Base-by-base conservation (phyloP, 2,329 filamentous ascomycete genomes). In the Ophiocordyceps camponoti-saundersi region DNA sequence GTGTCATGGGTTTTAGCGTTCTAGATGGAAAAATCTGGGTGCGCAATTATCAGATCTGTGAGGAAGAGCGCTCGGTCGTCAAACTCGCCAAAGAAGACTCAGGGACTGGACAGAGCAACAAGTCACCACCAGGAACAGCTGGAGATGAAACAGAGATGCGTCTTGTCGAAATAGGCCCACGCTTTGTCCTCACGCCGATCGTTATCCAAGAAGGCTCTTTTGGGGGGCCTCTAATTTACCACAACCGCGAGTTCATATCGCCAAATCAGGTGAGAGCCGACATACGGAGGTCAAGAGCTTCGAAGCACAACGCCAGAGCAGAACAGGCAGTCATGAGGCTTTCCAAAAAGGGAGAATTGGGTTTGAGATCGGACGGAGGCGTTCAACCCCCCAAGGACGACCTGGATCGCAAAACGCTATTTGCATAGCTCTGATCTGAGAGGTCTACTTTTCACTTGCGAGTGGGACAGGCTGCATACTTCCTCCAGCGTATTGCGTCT, bases 1-100 rank as follows among this genome's bases (percentile, higher is more conserved):
- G 92, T 56, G 85, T 98, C 52, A 89, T 96, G 75, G 82, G 81
- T 48, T 93, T 98, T 62, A 93, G 84, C 49, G 70, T 93, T 30
- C 85, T 85, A 3, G 90, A 95, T 59, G 87, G 85, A 58, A 95
- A 94, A 69, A 85, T 98, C 57, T 98, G 90, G 89, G 80, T 95
- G 49, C 79, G 92, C 46, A 87, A 90, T 59, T 98, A 95, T 66
- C 88, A 98, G 65, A 84, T 96, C 61, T 81, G 77, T 55, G 89
- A 95, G 64, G 80, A 82, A 0, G 86, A 92, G 57, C 65, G 70
- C n/a, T 68, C 72, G 40, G 69, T 73, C 54, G 52, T 58, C 3
- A 66, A 67, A 42, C 54, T 54, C 2, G 65, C 55, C 5, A 63
- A 65, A 13, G 66, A 66, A 7, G 65, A 62, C 32, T 69, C 71